Percentiles rank a stretch among this genome's conserved stretches.
These are phyloP conservation scores for Actinomortierella wolfii DNA, from an alignment of 371 early-diverging fungal species.

Conservation along the genomic window DNA sequence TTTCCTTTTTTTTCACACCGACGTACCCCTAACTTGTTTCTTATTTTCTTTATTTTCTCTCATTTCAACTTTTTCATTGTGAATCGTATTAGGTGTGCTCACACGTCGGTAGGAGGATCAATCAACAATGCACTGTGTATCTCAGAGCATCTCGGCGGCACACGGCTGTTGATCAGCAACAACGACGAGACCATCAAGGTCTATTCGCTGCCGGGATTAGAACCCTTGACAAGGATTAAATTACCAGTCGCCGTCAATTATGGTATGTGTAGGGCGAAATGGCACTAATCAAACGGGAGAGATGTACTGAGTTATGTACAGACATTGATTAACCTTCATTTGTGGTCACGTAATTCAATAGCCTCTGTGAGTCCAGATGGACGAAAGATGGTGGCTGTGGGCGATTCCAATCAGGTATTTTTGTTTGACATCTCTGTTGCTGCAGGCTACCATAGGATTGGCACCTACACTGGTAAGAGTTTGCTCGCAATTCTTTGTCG, in stretches of 20 bases:
- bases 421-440: constrained; percentile 70
- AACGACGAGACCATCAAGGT: constrained; percentile 95
- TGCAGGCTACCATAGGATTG: constrained; percentile 67
- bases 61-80: background rate
- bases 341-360: constrained; percentile 16
- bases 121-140: constrained; percentile 93
- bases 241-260: constrained; percentile 87
- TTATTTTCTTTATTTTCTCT: background rate
- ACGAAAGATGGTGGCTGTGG: constrained; percentile 81
- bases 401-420: constrained; percentile 85
- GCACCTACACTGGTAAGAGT: constrained; percentile 66
- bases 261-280: too few relatives aligned
- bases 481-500: background rate
- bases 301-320: too few relatives aligned
- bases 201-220: constrained; percentile 74
- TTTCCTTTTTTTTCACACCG: too few relatives aligned
- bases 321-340: background rate
- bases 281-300: too few relatives aligned
- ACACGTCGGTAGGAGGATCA: constrained; percentile 79
- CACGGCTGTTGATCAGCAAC: constrained; percentile 84
- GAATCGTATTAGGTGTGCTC: constrained; percentile 58
- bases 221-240: constrained; percentile 69
- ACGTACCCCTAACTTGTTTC: background rate
- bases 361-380: constrained; percentile 87
- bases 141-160: constrained; percentile 63